Evolutionary conservation across 2,329 filamentous ascomycete species (phyloP).

Genomic region (Salinomyces thailandicus): DNA sequence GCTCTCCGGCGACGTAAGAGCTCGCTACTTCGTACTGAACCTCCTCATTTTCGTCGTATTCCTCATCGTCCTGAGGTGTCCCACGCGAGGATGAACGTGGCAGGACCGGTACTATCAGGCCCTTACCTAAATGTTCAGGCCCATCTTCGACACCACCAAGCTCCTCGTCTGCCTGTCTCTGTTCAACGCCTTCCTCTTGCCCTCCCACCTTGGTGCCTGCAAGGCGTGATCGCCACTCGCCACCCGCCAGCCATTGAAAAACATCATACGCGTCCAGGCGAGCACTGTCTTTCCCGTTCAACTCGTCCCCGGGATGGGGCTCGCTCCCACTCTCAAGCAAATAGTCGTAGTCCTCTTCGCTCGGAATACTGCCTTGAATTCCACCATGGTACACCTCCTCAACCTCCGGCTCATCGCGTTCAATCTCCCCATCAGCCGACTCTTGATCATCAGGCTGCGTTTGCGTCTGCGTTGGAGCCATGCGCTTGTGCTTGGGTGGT

Average conservation of each 20-base stretch:
- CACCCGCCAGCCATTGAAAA: background rate
- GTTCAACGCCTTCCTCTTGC: background rate
- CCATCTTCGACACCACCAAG: background rate
- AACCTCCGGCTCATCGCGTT: background rate
- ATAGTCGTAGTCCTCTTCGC: background rate
- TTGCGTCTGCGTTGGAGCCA: too few species aligned
- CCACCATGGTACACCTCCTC: background rate
- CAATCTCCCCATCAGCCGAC: background rate
- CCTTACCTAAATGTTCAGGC: background rate
- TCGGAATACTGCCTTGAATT: background rate
- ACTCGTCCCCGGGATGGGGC: too few species aligned
- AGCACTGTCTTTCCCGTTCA: too few species aligned
- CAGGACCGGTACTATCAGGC: background rate
- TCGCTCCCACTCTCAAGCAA: background rate
- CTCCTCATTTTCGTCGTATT: background rate
- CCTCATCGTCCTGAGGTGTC: background rate
- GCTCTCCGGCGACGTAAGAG: too few species aligned
- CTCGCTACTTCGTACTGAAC: too few species aligned
- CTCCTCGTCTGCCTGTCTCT: background rate
- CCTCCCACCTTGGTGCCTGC: background rate
- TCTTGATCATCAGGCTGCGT: background rate
- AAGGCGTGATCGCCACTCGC: background rate
- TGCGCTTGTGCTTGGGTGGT: background rate
- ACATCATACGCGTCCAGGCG: background rate
- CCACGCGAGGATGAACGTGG: background rate